Percentiles rank a stretch among this genome's conserved stretches.
phyloP scores from a whole-genome alignment of 495 filamentous ascomycete genomes.

The Halenospora varia region DNA sequence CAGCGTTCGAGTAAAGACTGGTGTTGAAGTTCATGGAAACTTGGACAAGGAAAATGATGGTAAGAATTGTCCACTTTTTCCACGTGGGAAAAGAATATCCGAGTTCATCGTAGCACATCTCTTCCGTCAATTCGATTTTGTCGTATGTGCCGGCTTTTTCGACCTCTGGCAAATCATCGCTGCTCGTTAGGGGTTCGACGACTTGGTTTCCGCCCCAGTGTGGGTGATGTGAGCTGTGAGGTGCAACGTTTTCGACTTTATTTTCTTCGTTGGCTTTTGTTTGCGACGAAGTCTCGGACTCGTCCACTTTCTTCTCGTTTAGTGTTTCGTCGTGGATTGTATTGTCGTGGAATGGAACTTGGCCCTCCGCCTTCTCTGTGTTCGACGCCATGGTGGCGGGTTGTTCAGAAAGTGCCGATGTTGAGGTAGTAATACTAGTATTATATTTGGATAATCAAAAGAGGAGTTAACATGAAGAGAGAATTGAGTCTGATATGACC shows the following conservation, averaged over 20 bases:
- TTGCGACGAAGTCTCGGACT: not conserved
- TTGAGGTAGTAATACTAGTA: too few relatives aligned
- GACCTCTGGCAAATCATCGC: slow-evolving; percentile 1
- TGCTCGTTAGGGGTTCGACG: not conserved
- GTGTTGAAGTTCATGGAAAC: slow-evolving; percentile 87
- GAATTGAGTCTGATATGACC: too few relatives aligned
- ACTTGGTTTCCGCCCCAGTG: not conserved
- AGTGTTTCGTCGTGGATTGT: not conserved
- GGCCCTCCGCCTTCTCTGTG: not conserved
- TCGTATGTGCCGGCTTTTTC: slow-evolving; percentile 26
- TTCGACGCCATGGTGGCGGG: not conserved
- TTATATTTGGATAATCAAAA: too few relatives aligned
- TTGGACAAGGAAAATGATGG: slow-evolving; percentile 71
- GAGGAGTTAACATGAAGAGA: too few relatives aligned
- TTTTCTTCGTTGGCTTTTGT: not conserved
- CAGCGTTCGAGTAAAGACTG: slow-evolving; percentile 64
- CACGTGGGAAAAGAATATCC: slow-evolving; percentile 59
- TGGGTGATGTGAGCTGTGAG: not conserved
- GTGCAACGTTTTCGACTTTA: not conserved
- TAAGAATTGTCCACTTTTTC: slow-evolving; percentile 72
- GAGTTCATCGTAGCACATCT: slow-evolving; percentile 60
- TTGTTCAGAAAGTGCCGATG: not conserved
- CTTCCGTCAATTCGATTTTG: slow-evolving; percentile 57
- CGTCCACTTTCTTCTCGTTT: not conserved
- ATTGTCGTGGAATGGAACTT: not conserved